Conservation (phyloP, 164 flowering plant genomes). For the Saururus chinensis region DNA sequence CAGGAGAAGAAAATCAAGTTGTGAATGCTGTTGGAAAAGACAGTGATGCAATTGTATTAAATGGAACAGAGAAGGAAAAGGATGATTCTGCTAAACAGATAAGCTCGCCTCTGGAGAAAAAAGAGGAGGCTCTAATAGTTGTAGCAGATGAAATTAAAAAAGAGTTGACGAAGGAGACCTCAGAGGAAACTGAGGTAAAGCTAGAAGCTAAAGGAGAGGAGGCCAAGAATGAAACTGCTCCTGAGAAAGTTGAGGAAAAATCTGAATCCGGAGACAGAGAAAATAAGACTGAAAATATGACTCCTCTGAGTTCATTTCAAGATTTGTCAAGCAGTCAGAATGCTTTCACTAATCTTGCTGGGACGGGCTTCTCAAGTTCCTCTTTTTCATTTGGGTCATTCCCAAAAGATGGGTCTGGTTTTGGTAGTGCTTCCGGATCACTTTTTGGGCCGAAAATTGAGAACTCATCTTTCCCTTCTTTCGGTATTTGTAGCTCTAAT, state of each 20-base stretch:
- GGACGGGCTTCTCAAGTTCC: conserved; percentile 75
- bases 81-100: conserved; percentile 8
- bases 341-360: conserved; percentile 84
- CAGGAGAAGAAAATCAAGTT: conserved; percentile 9
- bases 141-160: conserved; percentile 7
- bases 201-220: neutral
- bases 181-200: conserved; percentile 5
- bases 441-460: conserved; percentile 36
- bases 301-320: conserved; percentile 59
- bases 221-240: conserved; percentile 9
- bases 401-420: conserved; percentile 41
- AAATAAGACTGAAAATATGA: conserved; percentile 15
- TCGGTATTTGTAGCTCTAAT: conserved; percentile 37
- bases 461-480: conserved; percentile 24
- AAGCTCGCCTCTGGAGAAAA: conserved; percentile 6
- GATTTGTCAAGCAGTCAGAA: conserved; percentile 81
- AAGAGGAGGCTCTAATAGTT: neutral
- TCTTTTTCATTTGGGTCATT: conserved; percentile 68
- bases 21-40: conserved; percentile 3
- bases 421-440: conserved; percentile 29
- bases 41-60: conserved; percentile 10
- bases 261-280: neutral
- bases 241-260: conserved; percentile 19
- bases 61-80: conserved; percentile 17
- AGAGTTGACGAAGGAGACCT: conserved; percentile 5